A percentile compares a stretch with the other conserved stretches of the same genome.
Conservation (phyloP, 169 alveolate genomes). For the Plasmodium gallinaceum region DNA sequence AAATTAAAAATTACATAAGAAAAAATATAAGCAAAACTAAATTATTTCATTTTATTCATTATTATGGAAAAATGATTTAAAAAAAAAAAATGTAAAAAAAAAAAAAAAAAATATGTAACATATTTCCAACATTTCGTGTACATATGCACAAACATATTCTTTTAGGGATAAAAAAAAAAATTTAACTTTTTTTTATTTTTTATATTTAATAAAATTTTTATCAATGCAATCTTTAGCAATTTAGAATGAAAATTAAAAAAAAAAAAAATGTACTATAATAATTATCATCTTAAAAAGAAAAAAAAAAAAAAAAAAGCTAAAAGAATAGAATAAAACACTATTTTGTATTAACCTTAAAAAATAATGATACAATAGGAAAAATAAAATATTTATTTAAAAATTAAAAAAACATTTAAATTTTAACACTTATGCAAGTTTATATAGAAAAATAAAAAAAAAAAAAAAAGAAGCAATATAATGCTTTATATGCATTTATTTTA, state of each 20-base stretch:
- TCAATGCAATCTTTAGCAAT: constrained; percentile 57
- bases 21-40: too few relatives aligned
- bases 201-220: not conserved
- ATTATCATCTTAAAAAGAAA: not conserved
- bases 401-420: too few relatives aligned
- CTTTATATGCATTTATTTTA: not conserved
- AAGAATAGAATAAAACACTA: constrained; percentile 56
- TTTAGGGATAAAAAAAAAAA: too few relatives aligned
- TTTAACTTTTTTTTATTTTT: not conserved
- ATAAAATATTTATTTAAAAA: not conserved
- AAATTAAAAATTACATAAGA: too few relatives aligned
- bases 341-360: not conserved
- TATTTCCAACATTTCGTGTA: too few relatives aligned
- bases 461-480: constrained; percentile 1
- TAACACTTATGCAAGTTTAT: not conserved
- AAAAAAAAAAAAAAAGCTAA: constrained; percentile 11
- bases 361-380: constrained; percentile 1
- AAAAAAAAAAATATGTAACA: not conserved
- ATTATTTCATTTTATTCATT: too few relatives aligned
- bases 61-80: too few relatives aligned
- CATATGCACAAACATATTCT: too few relatives aligned
- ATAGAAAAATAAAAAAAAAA: not conserved
- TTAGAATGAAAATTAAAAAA: constrained; percentile 41
- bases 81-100: not conserved
- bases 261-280: constrained; percentile 4